Percentiles rank a stretch among this genome's conserved stretches.
Conservation (phyloP, 2,329 filamentous ascomycete species). For the Cordyceps javanica region DNA sequence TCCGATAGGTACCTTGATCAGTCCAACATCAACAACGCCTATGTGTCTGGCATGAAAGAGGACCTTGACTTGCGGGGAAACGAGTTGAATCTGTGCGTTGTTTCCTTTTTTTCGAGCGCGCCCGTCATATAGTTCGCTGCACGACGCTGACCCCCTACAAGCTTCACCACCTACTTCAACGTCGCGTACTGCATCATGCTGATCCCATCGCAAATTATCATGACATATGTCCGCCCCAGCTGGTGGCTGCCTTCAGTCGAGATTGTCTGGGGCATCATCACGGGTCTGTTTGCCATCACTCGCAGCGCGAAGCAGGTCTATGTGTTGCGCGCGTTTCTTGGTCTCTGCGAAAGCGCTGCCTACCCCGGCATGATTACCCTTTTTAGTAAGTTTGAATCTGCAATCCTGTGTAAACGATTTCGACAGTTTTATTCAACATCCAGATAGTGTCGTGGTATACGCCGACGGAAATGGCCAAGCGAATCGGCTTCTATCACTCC, state of each 20-base stretch:
- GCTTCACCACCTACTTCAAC: conserved; percentile 44
- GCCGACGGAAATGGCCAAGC: conserved; percentile 32
- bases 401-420: no score
- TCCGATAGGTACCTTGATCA: conserved; percentile 18
- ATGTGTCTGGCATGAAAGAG: conserved; percentile 23
- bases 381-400: conserved; percentile 19
- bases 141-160: neutral
- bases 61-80: conserved; percentile 16
- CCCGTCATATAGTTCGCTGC: neutral
- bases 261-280: conserved; percentile 22
- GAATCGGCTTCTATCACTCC: conserved; percentile 36
- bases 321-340: conserved; percentile 34
- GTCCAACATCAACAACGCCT: conserved; percentile 23
- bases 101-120: neutral
- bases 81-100: conserved; percentile 14
- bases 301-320: conserved; percentile 30
- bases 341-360: conserved; percentile 29
- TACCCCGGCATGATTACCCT: conserved; percentile 32
- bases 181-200: conserved; percentile 50
- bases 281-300: conserved; percentile 25
- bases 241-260: conserved; percentile 33
- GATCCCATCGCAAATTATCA: conserved; percentile 31
- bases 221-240: conserved; percentile 31
- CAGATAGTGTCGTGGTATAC: conserved; percentile 32
- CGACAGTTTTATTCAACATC: neutral